Base-by-base conservation (phyloP, 1,284 basidiomycete genomes). In the Phylloboletellus chloephorus region DNA sequence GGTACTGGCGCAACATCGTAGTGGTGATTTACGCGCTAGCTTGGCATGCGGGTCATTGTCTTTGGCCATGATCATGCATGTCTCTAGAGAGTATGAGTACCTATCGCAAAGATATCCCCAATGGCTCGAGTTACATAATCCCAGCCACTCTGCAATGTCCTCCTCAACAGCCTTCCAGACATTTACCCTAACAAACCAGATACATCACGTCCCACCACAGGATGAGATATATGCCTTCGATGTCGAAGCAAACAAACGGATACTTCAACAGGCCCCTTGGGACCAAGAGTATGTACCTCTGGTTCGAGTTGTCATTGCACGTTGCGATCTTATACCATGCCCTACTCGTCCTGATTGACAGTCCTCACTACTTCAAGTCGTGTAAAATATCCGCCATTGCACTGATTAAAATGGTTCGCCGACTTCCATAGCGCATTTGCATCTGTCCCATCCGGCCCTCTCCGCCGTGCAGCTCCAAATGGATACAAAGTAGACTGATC, bases 381-480 rank as follows among this genome's bases (percentile, higher is more conserved):
- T 95, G 95, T 65, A 91, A 88, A 67, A 95, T 98, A 50, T 95
- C 91, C 1, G 92, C 93, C 0, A 82, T 95, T 21, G 93, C 95
- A 6, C 67, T 98, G 50, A 95, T 98, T 68, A 98, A 98, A 73
- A 98, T 98, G 95, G 95, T 93, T 64, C 40, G 46, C 42, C 34
- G 17, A 29, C 22, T 31, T 36, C 23, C 20, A 11, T 22, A 21
- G 8, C 17, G 3, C 6, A 19, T n/a, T n/a, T 20, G 2, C 3
- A 21, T 13, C 13, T 19, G 2, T 3, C 9, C 28, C 6, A 10
- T 12, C 9, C 17, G 5, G 3, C 24, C 15, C 10, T 5, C 21
- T 15, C 7, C n/a, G 9, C 8, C 7, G 1, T 19, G 2, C n/a
- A 12, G 9, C 33, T 17, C n/a, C 13, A 13, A 19, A 15, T 7